Evolutionary conservation across 306 rosid genomes (phyloP).

Genomic region (Quercus agrifolia): DNA sequence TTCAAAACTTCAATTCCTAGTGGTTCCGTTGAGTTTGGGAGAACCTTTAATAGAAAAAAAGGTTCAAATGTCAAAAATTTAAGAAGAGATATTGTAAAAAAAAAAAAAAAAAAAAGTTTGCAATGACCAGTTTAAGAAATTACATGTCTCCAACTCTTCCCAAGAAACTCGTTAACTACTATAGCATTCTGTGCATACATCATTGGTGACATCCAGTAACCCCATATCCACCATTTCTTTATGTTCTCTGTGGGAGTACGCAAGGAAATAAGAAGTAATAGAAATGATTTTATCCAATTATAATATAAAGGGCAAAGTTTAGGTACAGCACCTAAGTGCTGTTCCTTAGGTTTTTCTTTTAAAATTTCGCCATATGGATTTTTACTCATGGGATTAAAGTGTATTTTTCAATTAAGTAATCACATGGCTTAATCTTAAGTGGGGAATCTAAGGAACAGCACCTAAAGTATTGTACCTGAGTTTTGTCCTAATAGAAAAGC

Average conservation of each 20-base stretch:
- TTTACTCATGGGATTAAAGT: too few species aligned
- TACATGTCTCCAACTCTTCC: conserved; percentile 52
- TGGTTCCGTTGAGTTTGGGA: conserved; percentile 23
- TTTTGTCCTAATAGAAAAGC: not conserved
- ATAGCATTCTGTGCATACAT: conserved; percentile 61
- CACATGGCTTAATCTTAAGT: too few species aligned
- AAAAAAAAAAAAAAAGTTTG: not conserved
- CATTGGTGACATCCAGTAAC: conserved; percentile 56
- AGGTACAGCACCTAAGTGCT: too few species aligned
- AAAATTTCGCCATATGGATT: too few species aligned
- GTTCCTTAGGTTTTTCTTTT: too few species aligned
- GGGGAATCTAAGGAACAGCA: rapidly evolving
- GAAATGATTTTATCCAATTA: not conserved
- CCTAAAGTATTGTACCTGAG: too few species aligned
- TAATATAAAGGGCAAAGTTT: too few species aligned
- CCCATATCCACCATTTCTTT: conserved; percentile 58
- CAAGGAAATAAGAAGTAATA: conserved; percentile 22
- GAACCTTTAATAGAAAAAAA: conserved; percentile 21
- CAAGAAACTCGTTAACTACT: conserved; percentile 55
- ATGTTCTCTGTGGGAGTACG: conserved; percentile 38
- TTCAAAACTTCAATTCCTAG: conserved; percentile 44
- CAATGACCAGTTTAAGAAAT: conserved; percentile 17
- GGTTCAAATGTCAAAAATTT: not conserved
- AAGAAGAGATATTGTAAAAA: too few species aligned
- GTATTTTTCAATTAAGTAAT: too few species aligned